Conservation (phyloP, 768 basidiomycete genomes). For the Leucocoprinus birnbaumii region DNA sequence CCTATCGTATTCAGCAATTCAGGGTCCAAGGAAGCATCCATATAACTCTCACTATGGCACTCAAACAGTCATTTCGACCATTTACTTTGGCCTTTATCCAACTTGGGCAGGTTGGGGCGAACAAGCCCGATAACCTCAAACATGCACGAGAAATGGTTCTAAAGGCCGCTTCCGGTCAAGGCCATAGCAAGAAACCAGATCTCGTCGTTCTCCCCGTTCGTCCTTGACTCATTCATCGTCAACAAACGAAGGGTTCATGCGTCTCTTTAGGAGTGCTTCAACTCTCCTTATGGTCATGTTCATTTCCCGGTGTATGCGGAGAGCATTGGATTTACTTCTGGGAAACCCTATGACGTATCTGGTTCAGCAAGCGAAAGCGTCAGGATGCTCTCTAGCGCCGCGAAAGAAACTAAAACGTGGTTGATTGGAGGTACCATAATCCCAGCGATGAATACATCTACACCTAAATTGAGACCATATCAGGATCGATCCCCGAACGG, state of each 20-base stretch:
- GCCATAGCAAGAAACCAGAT: constrained; percentile 62
- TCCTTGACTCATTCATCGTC: not conserved
- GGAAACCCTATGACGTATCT: constrained; percentile 52
- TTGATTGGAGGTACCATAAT: constrained; percentile 81
- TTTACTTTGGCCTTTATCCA: constrained; percentile 92
- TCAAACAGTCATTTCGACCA: constrained; percentile 42
- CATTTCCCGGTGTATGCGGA: constrained; percentile 88
- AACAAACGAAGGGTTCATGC: not conserved
- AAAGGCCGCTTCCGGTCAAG: constrained; percentile 50
- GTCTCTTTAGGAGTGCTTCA: constrained; percentile 73
- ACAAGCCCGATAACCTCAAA: constrained; percentile 76
- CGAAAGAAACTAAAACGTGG: constrained; percentile 80
- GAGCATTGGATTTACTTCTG: constrained; percentile 60
- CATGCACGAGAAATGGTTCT: constrained; percentile 81
- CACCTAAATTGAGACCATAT: not conserved
- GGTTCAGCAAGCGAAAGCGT: constrained; percentile 71
- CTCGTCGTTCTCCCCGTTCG: constrained; percentile 83
- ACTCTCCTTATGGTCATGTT: constrained; percentile 78
- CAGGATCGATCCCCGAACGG: constrained; percentile 92
- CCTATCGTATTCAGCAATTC: no score
- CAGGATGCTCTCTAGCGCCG: constrained; percentile 75
- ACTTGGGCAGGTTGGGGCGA: constrained; percentile 65
- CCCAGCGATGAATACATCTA: not conserved
- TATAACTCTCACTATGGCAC: constrained; percentile 1
- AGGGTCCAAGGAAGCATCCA: no score